Evolutionary conservation across 805 yeast species (phyloP).

Genomic region (Kluyveromyces dobzhanskii): DNA sequence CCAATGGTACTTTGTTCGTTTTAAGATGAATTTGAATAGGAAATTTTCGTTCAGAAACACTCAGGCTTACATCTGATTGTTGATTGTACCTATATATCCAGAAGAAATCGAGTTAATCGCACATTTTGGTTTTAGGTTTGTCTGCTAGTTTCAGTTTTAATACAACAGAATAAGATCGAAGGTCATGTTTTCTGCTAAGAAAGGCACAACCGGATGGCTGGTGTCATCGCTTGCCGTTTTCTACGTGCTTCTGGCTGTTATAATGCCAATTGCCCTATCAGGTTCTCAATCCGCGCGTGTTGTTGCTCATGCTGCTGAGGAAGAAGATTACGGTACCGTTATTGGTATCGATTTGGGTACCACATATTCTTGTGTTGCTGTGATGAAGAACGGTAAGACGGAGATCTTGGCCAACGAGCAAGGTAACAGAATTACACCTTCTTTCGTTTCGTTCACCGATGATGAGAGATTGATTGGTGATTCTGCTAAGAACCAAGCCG

Average conservation of each 20-base stretch:
- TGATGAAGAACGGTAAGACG: conserved; percentile 73
- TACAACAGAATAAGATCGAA: background rate
- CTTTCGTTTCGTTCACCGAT: conserved; percentile 86
- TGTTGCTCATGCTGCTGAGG: conserved; percentile 31
- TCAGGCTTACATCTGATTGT: no score
- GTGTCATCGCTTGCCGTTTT: conserved; percentile 36
- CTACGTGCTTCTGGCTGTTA: conserved; percentile 24
- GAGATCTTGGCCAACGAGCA: conserved; percentile 93
- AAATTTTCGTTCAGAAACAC: no score
- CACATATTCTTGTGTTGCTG: conserved; percentile 95
- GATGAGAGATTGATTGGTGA: conserved; percentile 92
- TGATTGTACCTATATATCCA: no score
- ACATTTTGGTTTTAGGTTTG: no score
- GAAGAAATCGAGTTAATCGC: no score
- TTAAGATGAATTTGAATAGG: no score
- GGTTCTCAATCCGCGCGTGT: conserved; percentile 23
- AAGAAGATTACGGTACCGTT: conserved; percentile 52
- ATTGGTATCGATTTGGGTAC: conserved; percentile 97
- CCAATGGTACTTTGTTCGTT: no score
- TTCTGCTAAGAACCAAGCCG: conserved; percentile 94
- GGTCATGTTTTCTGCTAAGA: background rate
- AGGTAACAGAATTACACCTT: conserved; percentile 95
- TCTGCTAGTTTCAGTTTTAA: no score
- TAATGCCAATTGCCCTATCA: conserved; percentile 20
- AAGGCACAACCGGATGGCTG: conserved; percentile 31